phyloP scores from a whole-genome alignment of 169 alveolate species.

The Cryptosporidium muris region DNA sequence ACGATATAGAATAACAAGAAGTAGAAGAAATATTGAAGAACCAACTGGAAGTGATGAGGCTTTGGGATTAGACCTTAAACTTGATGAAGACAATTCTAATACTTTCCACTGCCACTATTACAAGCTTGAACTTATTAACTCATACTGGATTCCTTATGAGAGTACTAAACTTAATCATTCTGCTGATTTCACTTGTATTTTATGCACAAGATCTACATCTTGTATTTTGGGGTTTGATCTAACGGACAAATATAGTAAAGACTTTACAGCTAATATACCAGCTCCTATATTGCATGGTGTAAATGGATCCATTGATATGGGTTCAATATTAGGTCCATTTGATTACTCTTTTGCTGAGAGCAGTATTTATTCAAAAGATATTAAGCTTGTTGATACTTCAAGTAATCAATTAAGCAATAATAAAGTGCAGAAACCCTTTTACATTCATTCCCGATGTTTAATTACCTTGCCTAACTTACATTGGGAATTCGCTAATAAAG shows the following conservation, averaged over 20 bases:
- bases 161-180: not conserved
- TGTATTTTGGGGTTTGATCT: constrained; percentile 35
- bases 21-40: not conserved
- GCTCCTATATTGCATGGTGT: constrained; percentile 65
- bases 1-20: constrained; percentile 6
- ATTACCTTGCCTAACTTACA: constrained; percentile 44
- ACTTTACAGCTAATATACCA: not conserved
- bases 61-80: not conserved
- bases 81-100: constrained; percentile 6
- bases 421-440: not conserved
- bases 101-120: constrained; percentile 35
- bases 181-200: constrained; percentile 4
- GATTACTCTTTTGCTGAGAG: not conserved
- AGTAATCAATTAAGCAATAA: not conserved
- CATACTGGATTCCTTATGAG: constrained; percentile 29
- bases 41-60: not conserved
- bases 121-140: not conserved
- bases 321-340: constrained; percentile 65
- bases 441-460: constrained; percentile 58
- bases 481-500: constrained; percentile 40
- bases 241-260: constrained; percentile 12
- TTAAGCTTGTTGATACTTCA: constrained; percentile 7
- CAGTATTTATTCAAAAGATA: not conserved
- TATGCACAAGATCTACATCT: constrained; percentile 20
- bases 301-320: constrained; percentile 66